Evolutionary conservation across 2,329 filamentous ascomycete species (phyloP).

Genomic region (Hypomyces rosellus): DNA sequence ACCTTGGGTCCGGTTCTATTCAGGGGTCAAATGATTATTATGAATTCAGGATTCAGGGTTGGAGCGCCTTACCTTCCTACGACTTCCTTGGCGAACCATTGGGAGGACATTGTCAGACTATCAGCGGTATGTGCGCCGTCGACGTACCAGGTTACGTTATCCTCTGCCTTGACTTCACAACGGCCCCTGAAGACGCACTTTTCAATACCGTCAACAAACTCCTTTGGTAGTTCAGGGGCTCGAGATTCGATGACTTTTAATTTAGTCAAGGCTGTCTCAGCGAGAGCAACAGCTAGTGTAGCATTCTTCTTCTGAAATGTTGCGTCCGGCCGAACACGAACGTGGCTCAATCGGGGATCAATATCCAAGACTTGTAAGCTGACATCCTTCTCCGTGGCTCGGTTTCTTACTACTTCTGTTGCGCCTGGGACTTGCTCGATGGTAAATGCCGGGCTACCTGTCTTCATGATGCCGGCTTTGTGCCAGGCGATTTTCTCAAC

Average conservation of each 20-base stretch:
- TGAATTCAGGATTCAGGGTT: not conserved
- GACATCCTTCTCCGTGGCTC: constrained; percentile 49
- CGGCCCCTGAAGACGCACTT: constrained; percentile 71
- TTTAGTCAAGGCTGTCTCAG: constrained; percentile 42
- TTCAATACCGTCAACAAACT: constrained; percentile 69
- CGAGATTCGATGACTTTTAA: constrained; percentile 30
- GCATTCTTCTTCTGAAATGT: constrained; percentile 56
- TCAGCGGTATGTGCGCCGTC: constrained; percentile 92
- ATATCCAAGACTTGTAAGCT: constrained; percentile 39
- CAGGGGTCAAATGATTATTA: not conserved
- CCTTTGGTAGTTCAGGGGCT: constrained; percentile 42
- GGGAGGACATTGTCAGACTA: constrained; percentile 73
- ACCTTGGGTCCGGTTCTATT: constrained; percentile 35
- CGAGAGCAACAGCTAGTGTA: constrained; percentile 45
- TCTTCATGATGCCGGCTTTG: constrained; percentile 66
- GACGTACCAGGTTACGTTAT: constrained; percentile 69
- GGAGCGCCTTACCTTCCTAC: constrained; percentile 21
- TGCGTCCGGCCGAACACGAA: constrained; percentile 46
- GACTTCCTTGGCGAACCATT: constrained; percentile 67
- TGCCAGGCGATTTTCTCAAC: constrained; percentile 66
- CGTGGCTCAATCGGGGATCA: constrained; percentile 39
- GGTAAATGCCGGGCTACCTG: constrained; percentile 51
- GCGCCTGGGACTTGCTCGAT: constrained; percentile 44
- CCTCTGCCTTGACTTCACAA: constrained; percentile 57
- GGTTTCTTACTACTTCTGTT: constrained; percentile 37